Percentiles rank a stretch among this genome's conserved stretches.
phyloP scores from a whole-genome alignment of 192 early-diverging fungal species.

The Backusella macrospora region DNA sequence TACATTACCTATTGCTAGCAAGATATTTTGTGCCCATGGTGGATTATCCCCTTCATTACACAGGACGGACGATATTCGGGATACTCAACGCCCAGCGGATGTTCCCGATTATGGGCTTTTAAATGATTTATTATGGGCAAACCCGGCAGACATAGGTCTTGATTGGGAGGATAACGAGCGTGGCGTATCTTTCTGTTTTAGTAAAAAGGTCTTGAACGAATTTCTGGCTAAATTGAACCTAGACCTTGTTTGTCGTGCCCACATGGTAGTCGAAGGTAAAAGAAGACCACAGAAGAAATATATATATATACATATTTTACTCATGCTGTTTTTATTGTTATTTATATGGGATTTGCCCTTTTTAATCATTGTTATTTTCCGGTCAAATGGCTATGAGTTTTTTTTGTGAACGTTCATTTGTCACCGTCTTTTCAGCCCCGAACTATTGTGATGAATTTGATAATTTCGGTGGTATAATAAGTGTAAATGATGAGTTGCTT shows the following conservation, averaged over 20 bases:
- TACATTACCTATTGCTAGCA: slow-evolving; percentile 88
- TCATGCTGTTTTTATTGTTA: neutral
- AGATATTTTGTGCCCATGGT: slow-evolving; percentile 96
- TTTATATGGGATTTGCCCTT: neutral
- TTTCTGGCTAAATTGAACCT: slow-evolving; percentile 87
- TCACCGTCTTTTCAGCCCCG: slow-evolving; percentile 91
- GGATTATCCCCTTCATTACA: slow-evolving; percentile 81
- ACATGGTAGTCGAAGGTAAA: slow-evolving; percentile 86
- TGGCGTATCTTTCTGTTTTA: slow-evolving; percentile 94
- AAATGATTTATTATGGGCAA: slow-evolving; percentile 93
- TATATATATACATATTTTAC: neutral
- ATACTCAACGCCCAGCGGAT: slow-evolving; percentile 80
- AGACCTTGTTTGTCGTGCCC: slow-evolving; percentile 96
- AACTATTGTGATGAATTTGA: slow-evolving; percentile 75
- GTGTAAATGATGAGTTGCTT: slow-evolving; percentile 80
- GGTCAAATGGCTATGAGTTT: slow-evolving; percentile 92
- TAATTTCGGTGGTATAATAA: slow-evolving; percentile 46
- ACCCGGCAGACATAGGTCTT: slow-evolving; percentile 78
- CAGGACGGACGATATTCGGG: slow-evolving; percentile 87
- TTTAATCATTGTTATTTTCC: neutral
- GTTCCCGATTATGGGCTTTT: slow-evolving; percentile 93
- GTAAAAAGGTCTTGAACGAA: slow-evolving; percentile 78
- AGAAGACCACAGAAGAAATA: neutral
- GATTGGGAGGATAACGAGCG: slow-evolving; percentile 95
- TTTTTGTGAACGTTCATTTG: slow-evolving; percentile 93